Percentiles rank a stretch among this genome's conserved stretches.
Conservation (phyloP, 2,329 filamentous ascomycete species). For the Paradendryphiella salina region DNA sequence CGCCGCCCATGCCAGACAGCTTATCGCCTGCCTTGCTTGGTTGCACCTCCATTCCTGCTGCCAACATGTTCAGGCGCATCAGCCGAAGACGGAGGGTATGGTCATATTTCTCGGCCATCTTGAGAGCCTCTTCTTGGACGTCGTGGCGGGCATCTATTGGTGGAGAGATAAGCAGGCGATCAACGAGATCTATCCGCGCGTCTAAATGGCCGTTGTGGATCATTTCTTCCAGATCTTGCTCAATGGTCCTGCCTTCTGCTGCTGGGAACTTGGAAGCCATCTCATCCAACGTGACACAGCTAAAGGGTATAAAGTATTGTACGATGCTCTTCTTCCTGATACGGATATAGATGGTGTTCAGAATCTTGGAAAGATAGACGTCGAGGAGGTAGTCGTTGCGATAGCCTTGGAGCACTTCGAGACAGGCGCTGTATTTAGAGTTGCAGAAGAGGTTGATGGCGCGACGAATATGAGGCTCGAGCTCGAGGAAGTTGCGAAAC, state of each 20-base stretch:
- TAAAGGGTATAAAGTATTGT: conserved; percentile 91
- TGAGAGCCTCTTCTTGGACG: conserved; percentile 71
- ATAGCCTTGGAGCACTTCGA: conserved; percentile 80
- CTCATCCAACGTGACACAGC: conserved; percentile 77
- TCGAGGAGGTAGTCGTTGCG: conserved; percentile 88
- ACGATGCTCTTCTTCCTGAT: conserved; percentile 91
- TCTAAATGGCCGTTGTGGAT: conserved; percentile 73
- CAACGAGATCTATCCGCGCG: conserved; percentile 82
- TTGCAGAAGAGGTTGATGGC: conserved; percentile 88
- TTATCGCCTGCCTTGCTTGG: conserved; percentile 30
- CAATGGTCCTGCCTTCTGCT: conserved; percentile 55
- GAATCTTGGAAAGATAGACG: conserved; percentile 76
- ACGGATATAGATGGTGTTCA: conserved; percentile 68
- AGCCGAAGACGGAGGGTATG: conserved; percentile 75
- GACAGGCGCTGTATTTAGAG: conserved; percentile 83
- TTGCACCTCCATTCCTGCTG: conserved; percentile 72
- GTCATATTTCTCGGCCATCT: conserved; percentile 71
- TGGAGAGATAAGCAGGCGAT: conserved; percentile 74
- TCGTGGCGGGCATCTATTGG: conserved; percentile 66
- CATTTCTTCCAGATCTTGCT: conserved; percentile 75
- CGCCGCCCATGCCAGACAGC: conserved; percentile 19
- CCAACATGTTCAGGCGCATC: conserved; percentile 73
- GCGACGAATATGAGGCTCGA: conserved; percentile 91
- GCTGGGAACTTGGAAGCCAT: conserved; percentile 76
- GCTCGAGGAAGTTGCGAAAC: conserved; percentile 86